Base-by-base conservation (phyloP, 441 rosid genomes). In the Oxalis stricta region DNA sequence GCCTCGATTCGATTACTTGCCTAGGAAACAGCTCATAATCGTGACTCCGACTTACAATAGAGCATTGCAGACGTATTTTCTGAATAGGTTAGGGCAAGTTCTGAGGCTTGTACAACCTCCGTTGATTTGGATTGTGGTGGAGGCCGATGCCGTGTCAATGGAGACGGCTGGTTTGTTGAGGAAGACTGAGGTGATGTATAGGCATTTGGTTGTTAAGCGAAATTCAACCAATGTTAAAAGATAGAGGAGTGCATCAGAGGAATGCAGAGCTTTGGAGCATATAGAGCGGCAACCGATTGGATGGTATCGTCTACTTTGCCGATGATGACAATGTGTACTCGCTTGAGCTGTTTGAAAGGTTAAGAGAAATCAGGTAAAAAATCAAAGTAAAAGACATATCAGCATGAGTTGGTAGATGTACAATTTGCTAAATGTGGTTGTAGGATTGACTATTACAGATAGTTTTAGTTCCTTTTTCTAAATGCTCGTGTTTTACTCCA, bases 61-160 rank as follows among this genome's bases (percentile, higher is more conserved):
- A 23, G 94, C 79, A 36, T 41, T 70, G 54, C 96, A 91, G 59
- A 93, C 79, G 2, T 91, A 78, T 46, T 81, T 66, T 49, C 53
- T 91, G 55, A 79, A 65, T 59, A 73, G 95, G 56, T 41, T 85
- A 44, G 91, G 79, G 43, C 94, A 91, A 48, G 71, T 75, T 22
- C 52, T 85, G 69, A 72, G 84, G 65, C 70, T 81, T n/a, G 88
- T 83, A 52, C 67, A 63, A 46, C 77, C 87, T 23, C 99, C 99
- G 13, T n/a, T 91, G 34, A 55, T 91, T 49, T 91, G 98, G 98
- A 73, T 91, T 22, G 96, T 85, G 61, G 96, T 83, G 53, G 99
- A 91, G 58, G 68, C 50, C 32, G 66, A 75, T 23, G 48, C 47
- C 4, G 93, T 82, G 19, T 75, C 96, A 33, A 48, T 64, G 53